These are phyloP conservation scores for Backusella macrospora DNA, from an alignment of 192 early-diverging fungal genomes.

Conservation along the genomic window DNA sequence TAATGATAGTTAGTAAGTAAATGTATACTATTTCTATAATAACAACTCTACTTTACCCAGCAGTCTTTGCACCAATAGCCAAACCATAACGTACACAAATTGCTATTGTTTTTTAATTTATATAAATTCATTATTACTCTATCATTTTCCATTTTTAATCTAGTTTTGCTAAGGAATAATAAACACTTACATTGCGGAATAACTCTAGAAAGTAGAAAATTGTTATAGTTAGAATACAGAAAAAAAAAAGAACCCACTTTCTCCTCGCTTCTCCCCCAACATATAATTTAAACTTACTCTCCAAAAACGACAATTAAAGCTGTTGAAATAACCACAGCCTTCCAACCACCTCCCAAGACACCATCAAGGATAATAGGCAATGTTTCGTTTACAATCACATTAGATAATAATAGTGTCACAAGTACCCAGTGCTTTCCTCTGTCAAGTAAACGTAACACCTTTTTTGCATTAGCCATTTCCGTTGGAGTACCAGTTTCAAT, in stretches of 20 bases:
- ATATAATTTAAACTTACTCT: constrained; percentile 57
- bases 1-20: background rate
- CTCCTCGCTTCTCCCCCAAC: too few species aligned
- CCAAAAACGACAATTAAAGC: constrained; percentile 93
- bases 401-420: constrained; percentile 88
- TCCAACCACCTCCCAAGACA: constrained; percentile 74
- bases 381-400: constrained; percentile 95
- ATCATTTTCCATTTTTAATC: background rate
- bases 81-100: constrained; percentile 92
- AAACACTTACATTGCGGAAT: constrained; percentile 70
- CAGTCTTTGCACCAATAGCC: constrained; percentile 86
- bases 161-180: background rate
- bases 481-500: constrained; percentile 72
- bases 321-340: constrained; percentile 87
- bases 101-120: constrained; percentile 45
- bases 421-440: constrained; percentile 86
- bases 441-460: constrained; percentile 46
- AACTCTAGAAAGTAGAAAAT: constrained; percentile 48
- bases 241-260: background rate
- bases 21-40: background rate
- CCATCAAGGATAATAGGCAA: constrained; percentile 85
- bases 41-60: constrained; percentile 45
- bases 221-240: background rate
- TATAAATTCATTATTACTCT: background rate
- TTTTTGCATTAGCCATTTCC: constrained; percentile 75